These are phyloP conservation scores for Lunasporangiospora selenospora DNA, from an alignment of 192 early-diverging fungal genomes.

Conservation along the genomic window DNA sequence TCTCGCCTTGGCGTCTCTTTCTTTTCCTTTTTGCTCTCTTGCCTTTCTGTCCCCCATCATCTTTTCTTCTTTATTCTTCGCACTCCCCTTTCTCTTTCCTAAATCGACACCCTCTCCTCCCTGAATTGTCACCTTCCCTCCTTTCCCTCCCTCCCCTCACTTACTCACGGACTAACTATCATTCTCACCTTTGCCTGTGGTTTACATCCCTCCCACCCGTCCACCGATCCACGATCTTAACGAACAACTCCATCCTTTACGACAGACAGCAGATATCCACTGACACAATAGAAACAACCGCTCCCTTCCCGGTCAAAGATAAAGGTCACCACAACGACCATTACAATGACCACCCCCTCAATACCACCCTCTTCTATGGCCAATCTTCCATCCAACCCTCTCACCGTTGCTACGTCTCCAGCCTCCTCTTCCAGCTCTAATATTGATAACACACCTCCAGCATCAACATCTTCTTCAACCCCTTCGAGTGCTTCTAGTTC, in stretches of 20 bases:
- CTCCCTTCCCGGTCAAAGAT: background rate
- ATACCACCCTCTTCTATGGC: background rate
- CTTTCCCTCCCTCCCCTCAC: background rate
- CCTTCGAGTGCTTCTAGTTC: background rate
- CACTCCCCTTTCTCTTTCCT: background rate
- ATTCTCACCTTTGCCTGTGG: background rate
- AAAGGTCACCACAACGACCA: background rate
- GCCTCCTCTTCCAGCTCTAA: background rate
- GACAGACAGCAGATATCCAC: too few relatives aligned
- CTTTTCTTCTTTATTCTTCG: background rate
- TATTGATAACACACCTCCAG: slow-evolving; percentile 11
- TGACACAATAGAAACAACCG: background rate
- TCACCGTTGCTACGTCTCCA: background rate
- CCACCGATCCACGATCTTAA: background rate
- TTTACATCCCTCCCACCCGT: background rate
- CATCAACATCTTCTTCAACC: slow-evolving; percentile 11
- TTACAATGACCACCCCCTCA: background rate
- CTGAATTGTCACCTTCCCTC: too few relatives aligned
- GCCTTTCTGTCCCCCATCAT: background rate
- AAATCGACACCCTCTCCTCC: background rate
- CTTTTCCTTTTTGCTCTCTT: background rate
- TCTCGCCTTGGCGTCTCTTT: background rate
- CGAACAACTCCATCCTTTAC: background rate
- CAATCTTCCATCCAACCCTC: background rate
- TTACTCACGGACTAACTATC: background rate